Evolutionary conservation across 2,329 filamentous ascomycete species (phyloP), one percentile per base, ranked within the genome.

Genomic region (Phialophora verrucosa): DNA sequence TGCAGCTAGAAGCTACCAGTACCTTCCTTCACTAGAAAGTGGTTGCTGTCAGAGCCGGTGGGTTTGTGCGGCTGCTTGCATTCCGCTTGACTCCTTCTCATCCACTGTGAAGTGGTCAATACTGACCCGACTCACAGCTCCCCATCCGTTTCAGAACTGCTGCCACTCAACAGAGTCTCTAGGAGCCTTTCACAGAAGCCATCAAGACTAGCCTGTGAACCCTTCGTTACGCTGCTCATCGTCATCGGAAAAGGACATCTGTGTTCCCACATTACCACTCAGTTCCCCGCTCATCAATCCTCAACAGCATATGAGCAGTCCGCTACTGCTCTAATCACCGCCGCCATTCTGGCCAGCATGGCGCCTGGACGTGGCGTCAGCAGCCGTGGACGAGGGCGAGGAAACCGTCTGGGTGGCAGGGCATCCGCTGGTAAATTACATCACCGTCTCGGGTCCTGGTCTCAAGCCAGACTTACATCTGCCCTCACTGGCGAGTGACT

Each of bases 321-420:
- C 7, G 38, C 38, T 5, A 17, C 49, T 51, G 12, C 47, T 27
- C 23, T 5, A 14, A 50, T 8, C 47, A 25, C 23, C 10, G 23
- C 53, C n/a, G 17, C 27, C 8, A 35, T 32, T 20, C n/a, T 29
- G 3, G 17, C 6, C 20, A 54, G 11, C 11, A 53, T 54, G 49
- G 12, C n/a, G 20, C 35, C 29, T 12, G 49, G 59, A n/a, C 29
- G 49, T 11, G 29, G 27, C 23, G 27, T 49, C 14, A 44, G 5
- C 31, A 32, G 38, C 14, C 25, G 49, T 7, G 59, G 59, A 3
- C 59, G 59, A n/a, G 47, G 25, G 12, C 59, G 32, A 61, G 59
- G 49, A 17, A 44, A n/a, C 51, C 59, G 20, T 42, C 12, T n/a
- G 12, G 12, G 10, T 29, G 32, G 49, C 17, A 61, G 49, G 6